Conservation (phyloP, 352 stramenopile genomes). For the Phytophthora citricola region DNA sequence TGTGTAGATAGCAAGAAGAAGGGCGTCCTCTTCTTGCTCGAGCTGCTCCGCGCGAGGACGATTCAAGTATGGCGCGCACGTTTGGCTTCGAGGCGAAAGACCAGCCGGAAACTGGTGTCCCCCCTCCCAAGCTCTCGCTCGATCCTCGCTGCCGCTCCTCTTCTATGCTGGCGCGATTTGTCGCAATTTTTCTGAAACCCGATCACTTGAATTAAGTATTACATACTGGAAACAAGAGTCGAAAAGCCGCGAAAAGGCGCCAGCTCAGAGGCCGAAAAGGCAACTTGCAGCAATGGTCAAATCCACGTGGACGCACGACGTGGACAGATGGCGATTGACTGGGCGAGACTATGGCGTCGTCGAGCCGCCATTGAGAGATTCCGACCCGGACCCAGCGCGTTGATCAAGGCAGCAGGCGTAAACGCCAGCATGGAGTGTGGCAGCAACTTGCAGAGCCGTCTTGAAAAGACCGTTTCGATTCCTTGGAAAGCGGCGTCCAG, state of each 20-base stretch:
- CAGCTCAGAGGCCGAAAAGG: constrained; percentile 23
- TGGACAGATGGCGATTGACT: constrained; percentile 31
- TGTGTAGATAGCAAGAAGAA: constrained; percentile 16
- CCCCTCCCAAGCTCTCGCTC: constrained; percentile 29
- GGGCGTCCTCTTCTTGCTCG: constrained; percentile 10
- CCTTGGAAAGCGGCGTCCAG: constrained; percentile 3
- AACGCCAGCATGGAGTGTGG: neutral
- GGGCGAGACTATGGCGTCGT: constrained; percentile 30
- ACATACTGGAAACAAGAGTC: too few relatives aligned
- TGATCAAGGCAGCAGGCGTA: neutral
- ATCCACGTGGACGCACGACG: constrained; percentile 41
- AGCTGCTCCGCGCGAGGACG: constrained; percentile 20
- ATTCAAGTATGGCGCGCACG: constrained; percentile 40
- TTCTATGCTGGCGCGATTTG: constrained; percentile 37
- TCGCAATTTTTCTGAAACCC: constrained; percentile 36
- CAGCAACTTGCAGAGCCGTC: too few relatives aligned
- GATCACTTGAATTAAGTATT: constrained; percentile 22
- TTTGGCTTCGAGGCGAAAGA: constrained; percentile 6
- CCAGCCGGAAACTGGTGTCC: constrained; percentile 30
- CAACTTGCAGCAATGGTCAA: constrained; percentile 22
- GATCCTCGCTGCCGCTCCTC: constrained; percentile 36
- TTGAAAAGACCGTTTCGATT: constrained; percentile 7
- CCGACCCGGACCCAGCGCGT: neutral
- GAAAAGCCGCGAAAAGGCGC: constrained; percentile 28
- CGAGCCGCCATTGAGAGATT: neutral